A percentile compares a stretch with the other conserved stretches of the same genome.
phyloP scores from a whole-genome alignment of 805 yeast species.

The Schwanniomyces sp. region DNA sequence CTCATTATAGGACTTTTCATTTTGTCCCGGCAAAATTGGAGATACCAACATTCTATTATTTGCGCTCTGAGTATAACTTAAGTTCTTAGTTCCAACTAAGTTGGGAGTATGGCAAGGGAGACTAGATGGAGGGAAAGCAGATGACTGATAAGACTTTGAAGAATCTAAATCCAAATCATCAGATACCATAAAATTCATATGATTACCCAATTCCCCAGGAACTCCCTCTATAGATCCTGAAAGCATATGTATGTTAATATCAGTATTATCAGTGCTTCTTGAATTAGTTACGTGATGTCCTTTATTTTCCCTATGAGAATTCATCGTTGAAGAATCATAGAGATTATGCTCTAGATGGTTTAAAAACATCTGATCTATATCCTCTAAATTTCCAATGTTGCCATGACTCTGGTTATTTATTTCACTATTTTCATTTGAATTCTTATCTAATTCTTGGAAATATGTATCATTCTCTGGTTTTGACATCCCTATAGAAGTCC shows the following conservation, averaged over 20 bases:
- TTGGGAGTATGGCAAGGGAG: conserved; percentile 24
- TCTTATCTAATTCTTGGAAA: conserved; percentile 13
- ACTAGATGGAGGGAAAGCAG: conserved; percentile 27
- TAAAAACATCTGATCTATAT: conserved; percentile 24
- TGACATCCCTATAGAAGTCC: not conserved
- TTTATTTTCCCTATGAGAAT: not conserved
- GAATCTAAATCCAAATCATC: conserved; percentile 13
- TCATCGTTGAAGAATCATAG: conserved; percentile 14
- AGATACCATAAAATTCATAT: conserved; percentile 23
- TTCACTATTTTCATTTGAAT: conserved; percentile 1
- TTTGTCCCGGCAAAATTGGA: conserved; percentile 43
- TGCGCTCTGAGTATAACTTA: not conserved
- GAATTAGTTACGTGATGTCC: not conserved
- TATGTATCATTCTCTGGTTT: conserved; percentile 11
- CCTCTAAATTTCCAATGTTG: conserved; percentile 15
- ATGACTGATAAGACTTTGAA: conserved; percentile 9
- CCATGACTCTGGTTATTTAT: not conserved
- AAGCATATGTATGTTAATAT: not conserved
- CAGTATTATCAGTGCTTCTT: conserved; percentile 1
- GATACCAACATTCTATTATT: conserved; percentile 18
- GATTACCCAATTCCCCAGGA: conserved; percentile 9
- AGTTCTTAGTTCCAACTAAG: conserved; percentile 13
- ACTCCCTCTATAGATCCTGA: not conserved
- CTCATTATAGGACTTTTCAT: conserved; percentile 39
- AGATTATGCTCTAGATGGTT: conserved; percentile 29